Percentiles rank a stretch among this genome's conserved stretches.
phyloP scores from a whole-genome alignment of 345 rosid species.

The Microcos paniculata region DNA sequence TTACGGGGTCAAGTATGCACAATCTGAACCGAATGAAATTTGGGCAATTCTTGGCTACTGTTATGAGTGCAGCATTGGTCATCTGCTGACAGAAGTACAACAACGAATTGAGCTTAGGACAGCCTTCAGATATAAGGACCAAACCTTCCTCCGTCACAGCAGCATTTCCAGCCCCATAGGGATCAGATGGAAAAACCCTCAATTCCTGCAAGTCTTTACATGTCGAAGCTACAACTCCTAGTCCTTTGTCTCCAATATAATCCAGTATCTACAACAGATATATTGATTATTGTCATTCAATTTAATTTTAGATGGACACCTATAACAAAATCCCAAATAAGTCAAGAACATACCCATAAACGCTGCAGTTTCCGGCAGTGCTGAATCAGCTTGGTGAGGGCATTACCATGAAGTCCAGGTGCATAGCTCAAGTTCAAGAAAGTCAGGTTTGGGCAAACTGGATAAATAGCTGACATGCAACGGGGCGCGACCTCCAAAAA shows the following conservation, averaged over 20 bases:
- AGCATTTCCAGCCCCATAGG: constrained; percentile 49
- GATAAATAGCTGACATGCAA: constrained; percentile 63
- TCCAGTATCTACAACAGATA: constrained; percentile 73
- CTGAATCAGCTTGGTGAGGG: constrained; percentile 59
- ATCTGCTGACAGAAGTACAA: constrained; percentile 94
- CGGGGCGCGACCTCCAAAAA: constrained; percentile 70
- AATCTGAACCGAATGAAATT: constrained; percentile 82
- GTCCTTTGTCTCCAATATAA: constrained; percentile 88
- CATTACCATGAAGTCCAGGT: constrained; percentile 60
- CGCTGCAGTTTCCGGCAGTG: constrained; percentile 73
- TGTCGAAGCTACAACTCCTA: constrained; percentile 66
- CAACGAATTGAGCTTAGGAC: constrained; percentile 77
- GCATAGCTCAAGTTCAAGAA: constrained; percentile 89
- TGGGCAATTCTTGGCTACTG: constrained; percentile 79
- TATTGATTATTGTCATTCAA: constrained; percentile 3
- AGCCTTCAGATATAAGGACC: constrained; percentile 81
- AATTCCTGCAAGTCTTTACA: constrained; percentile 86
- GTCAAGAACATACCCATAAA: constrained; percentile 61
- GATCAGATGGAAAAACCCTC: constrained; percentile 90
- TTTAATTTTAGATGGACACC: neutral
- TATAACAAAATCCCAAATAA: neutral
- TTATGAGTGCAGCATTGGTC: constrained; percentile 88
- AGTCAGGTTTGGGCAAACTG: constrained; percentile 55
- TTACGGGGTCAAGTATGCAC: constrained; percentile 71
- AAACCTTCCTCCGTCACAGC: constrained; percentile 87